Base-by-base conservation (phyloP, 2,329 filamentous ascomycete genomes). In the Aspergillus fumigatiaffinis region DNA sequence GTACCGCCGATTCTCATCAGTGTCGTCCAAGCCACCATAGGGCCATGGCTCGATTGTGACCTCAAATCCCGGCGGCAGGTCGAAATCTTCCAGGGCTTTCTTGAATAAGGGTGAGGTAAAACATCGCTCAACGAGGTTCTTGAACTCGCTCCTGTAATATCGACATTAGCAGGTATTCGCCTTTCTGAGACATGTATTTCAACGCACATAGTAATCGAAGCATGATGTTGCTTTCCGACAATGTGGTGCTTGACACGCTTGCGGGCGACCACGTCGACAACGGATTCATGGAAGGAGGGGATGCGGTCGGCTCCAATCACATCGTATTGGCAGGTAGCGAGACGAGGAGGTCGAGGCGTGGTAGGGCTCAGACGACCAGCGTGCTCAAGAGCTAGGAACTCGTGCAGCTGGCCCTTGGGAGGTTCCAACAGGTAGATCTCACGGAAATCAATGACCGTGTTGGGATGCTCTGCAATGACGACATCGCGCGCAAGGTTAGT, bases 31-130 rank as follows among this genome's bases (percentile, higher is more conserved):
- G n/a, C 82, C 81, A 32, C 82, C 82, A 64, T 84, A 84, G 4
- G 82, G 81, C 79, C 79, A 84, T 29, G 82, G 82, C 63, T 83
- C 82, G 57, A 84, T 76, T 3, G 80, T 73, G n/a, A 83, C 71
- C 52, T 82, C 80, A 57, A 84, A 84, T 0, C 81, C 82, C 56
- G 82, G 77, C 1, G 82, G 82, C 2, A 84, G 69, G 32, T 80
- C 73, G 55, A 83, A 79, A 42, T 83, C 78, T 1, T 78, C 74
- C 8, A 83, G 66, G 1, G 79, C 80, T 54, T 78, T 68, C 63
- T 82, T 76, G 62, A 84, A 85, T 20, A 79, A 64, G 3, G 79
- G 77, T 1, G 82, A 85, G 29, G 74, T 73, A 54, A 80, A 77
- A 60, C 82, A 84, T 3, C 77, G 77, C 17, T 80, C 74, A 5